A percentile compares a stretch with the other conserved stretches of the same genome.
Conservation (phyloP, 352 stramenopile genomes). For the Hyaloperonospora brassicae region DNA sequence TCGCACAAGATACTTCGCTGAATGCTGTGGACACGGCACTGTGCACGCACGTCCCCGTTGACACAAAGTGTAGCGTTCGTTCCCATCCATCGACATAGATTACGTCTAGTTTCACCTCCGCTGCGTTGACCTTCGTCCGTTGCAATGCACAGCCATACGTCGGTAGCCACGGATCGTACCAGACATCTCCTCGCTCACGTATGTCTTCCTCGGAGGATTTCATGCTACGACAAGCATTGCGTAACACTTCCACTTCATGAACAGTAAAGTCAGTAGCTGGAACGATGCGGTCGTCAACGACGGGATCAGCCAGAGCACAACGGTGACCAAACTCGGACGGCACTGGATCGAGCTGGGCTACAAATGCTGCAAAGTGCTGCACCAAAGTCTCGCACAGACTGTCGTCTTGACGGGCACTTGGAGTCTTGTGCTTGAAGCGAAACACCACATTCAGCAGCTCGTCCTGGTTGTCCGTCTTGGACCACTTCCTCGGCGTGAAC, state of each 20-base stretch:
- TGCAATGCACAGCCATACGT: slow-evolving; percentile 40
- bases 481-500: no score
- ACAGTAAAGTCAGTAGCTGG: slow-evolving; percentile 19
- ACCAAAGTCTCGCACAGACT: neutral
- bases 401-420: slow-evolving; percentile 16
- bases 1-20: slow-evolving; percentile 25
- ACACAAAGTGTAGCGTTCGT: slow-evolving; percentile 27
- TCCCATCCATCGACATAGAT: slow-evolving; percentile 41
- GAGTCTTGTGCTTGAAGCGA: no score
- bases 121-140: no score
- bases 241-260: slow-evolving; percentile 21
- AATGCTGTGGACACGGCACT: slow-evolving; percentile 28
- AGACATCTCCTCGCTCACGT: slow-evolving; percentile 23
- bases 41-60: slow-evolving; percentile 25
- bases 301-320: slow-evolving; percentile 4
- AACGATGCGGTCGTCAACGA: slow-evolving; percentile 21
- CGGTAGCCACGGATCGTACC: slow-evolving; percentile 39
- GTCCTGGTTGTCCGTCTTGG: no score
- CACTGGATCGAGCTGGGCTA: neutral
- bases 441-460: no score
- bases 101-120: no score
- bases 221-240: slow-evolving; percentile 11
- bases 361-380: neutral
- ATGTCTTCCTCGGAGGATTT: slow-evolving; percentile 1
- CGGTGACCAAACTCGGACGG: neutral